A percentile compares a stretch with the other conserved stretches of the same genome.
Evolutionary conservation across 352 stramenopile genomes (phyloP).

Genomic region (Phytophthora pinifolia): DNA sequence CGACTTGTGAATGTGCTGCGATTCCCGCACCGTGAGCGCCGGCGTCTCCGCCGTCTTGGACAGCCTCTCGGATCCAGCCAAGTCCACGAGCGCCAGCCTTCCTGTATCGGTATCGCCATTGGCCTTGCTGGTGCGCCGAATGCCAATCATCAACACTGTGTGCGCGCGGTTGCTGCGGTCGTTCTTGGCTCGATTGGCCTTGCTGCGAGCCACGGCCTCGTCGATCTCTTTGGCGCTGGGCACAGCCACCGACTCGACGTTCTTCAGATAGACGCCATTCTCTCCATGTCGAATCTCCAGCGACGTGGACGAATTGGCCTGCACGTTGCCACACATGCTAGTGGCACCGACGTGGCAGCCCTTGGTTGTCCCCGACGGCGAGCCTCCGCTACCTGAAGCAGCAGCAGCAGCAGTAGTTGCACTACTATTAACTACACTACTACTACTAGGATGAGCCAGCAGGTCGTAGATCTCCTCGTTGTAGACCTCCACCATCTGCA

Average conservation of each 20-base stretch:
- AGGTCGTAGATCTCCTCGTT: constrained; percentile 88
- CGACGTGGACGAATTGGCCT: constrained; percentile 16
- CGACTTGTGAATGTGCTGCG: constrained; percentile 84
- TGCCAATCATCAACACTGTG: constrained; percentile 58
- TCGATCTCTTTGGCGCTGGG: constrained; percentile 39
- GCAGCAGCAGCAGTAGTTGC: constrained; percentile 2
- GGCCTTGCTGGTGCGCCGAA: constrained; percentile 47
- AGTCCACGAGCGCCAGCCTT: constrained; percentile 70
- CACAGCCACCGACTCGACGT: constrained; percentile 47
- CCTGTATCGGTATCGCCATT: constrained; percentile 44
- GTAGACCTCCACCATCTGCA: constrained; percentile 86
- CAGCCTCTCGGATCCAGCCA: constrained; percentile 77
- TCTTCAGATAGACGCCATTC: constrained; percentile 67
- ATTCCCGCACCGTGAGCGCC: constrained; percentile 48
- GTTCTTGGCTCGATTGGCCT: constrained; percentile 30
- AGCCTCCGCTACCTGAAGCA: constrained; percentile 10
- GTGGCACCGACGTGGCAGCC: constrained; percentile 55
- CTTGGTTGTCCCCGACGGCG: constrained; percentile 51
- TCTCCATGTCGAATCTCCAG: constrained; percentile 79
- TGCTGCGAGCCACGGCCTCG: constrained; percentile 38
- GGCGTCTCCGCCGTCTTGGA: constrained; percentile 47
- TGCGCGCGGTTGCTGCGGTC: constrained; percentile 62
- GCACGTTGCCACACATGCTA: constrained; percentile 32
- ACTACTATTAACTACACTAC: background rate
- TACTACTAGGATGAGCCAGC: constrained; percentile 21